phyloP scores from a whole-genome alignment of 2,329 filamentous ascomycete genomes.

The Colletotrichum orbiculare region DNA sequence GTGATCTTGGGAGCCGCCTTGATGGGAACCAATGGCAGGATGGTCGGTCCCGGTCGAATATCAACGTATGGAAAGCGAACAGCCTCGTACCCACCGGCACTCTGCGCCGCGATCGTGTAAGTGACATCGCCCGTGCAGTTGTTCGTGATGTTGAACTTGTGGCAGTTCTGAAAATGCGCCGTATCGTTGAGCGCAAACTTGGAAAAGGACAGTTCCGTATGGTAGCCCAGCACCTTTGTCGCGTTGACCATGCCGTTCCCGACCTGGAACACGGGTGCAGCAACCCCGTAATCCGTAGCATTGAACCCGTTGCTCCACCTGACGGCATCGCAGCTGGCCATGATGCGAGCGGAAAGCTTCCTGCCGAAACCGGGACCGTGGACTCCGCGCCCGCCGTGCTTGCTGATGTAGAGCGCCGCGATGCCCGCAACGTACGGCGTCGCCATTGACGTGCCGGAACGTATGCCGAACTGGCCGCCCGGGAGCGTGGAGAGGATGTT shows the following conservation, averaged over 20 bases:
- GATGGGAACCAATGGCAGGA: background rate
- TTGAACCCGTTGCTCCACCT: constrained; percentile 44
- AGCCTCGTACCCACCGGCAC: constrained; percentile 39
- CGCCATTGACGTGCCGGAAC: constrained; percentile 68
- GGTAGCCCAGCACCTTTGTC: constrained; percentile 55
- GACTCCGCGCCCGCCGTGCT: constrained; percentile 52
- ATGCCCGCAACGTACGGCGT: constrained; percentile 64
- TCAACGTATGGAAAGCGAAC: background rate
- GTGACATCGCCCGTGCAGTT: constrained; percentile 47
- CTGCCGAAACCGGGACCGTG: constrained; percentile 47
- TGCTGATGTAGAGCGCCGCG: constrained; percentile 57
- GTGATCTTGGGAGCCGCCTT: constrained; percentile 9
- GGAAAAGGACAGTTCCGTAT: constrained; percentile 51
- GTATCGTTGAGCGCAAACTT: constrained; percentile 63
- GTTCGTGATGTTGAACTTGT: constrained; percentile 56
- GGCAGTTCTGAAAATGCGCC: constrained; percentile 50
- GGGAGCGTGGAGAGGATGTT: constrained; percentile 62
- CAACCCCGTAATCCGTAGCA: constrained; percentile 35
- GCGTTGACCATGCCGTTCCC: constrained; percentile 61
- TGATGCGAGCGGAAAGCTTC: constrained; percentile 42
- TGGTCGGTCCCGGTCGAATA: constrained; percentile 16
- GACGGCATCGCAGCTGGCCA: constrained; percentile 48
- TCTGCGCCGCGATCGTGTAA: constrained; percentile 55
- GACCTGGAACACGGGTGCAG: constrained; percentile 51
- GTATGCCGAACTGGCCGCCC: constrained; percentile 54